A percentile compares a stretch with the other conserved stretches of the same genome.
phyloP scores from a whole-genome alignment of 2,329 filamentous ascomycete genomes.

The Talaromyces funiculosus region DNA sequence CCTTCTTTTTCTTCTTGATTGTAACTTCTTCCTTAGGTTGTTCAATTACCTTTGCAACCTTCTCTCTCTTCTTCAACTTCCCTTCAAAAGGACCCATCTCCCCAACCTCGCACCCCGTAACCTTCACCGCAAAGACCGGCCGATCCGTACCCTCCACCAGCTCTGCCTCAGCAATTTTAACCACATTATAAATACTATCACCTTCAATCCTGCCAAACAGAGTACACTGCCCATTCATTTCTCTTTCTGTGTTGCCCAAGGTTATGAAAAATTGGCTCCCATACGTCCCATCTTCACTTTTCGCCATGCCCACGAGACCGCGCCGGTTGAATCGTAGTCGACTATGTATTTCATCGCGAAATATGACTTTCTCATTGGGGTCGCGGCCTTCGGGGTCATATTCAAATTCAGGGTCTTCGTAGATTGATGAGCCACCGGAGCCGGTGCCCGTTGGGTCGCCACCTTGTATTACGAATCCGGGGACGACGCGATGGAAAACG shows the following conservation, averaged over 20 bases:
- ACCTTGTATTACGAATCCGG: conserved; percentile 88
- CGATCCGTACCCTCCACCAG: conserved; percentile 71
- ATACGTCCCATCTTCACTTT: conserved; percentile 66
- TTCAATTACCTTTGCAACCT: conserved; percentile 25
- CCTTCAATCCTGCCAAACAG: conserved; percentile 88
- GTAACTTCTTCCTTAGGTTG: conserved; percentile 21
- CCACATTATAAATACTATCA: conserved; percentile 91
- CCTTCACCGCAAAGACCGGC: conserved; percentile 77
- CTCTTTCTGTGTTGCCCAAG: conserved; percentile 68
- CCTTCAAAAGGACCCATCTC: conserved; percentile 43
- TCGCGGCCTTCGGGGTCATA: conserved; percentile 51
- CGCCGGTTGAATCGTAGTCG: conserved; percentile 87
- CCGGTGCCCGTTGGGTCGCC: conserved; percentile 92
- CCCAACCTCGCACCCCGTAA: conserved; percentile 47
- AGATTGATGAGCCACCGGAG: conserved; percentile 85
- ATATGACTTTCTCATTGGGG: conserved; percentile 52
- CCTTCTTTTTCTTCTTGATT: conserved; percentile 39
- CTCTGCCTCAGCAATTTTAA: conserved; percentile 88
- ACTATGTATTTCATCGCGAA: conserved; percentile 87
- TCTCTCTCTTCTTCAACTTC: conserved; percentile 40
- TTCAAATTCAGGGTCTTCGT: conserved; percentile 60
- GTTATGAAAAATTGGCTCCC: conserved; percentile 98
- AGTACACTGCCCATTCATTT: conserved; percentile 85
- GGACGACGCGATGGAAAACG: conserved; percentile 87
- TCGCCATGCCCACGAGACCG: conserved; percentile 93